phyloP scores from a whole-genome alignment of 805 yeast genomes.

The Candida easanensis region DNA sequence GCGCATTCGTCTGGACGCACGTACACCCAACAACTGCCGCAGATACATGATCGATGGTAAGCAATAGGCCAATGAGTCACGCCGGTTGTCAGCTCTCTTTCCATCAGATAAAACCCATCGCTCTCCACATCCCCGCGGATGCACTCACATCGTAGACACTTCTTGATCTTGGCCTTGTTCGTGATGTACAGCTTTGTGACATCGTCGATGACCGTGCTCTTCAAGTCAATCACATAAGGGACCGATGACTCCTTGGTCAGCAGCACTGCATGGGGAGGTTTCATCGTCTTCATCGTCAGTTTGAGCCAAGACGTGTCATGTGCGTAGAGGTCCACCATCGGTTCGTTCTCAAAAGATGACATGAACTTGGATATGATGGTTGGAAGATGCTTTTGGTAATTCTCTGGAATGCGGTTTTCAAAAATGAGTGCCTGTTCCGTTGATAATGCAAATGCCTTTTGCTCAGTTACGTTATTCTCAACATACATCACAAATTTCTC shows the following conservation, averaged over 20 bases:
- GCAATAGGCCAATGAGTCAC: slow-evolving; percentile 54
- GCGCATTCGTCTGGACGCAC: slow-evolving; percentile 19
- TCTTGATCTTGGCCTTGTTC: slow-evolving; percentile 31
- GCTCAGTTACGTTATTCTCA: slow-evolving; percentile 31
- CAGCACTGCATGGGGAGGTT: slow-evolving; percentile 32
- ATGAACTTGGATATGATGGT: slow-evolving; percentile 5
- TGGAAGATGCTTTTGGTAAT: slow-evolving; percentile 17
- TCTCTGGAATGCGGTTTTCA: slow-evolving; percentile 26
- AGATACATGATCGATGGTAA: slow-evolving; percentile 69
- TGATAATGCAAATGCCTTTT: slow-evolving; percentile 17
- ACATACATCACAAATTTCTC: slow-evolving; percentile 63
- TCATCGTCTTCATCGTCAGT: slow-evolving; percentile 28
- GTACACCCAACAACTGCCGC: slow-evolving; percentile 76
- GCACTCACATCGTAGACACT: slow-evolving; percentile 56
- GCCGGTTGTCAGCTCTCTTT: slow-evolving; percentile 22
- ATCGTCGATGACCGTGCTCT: slow-evolving; percentile 30
- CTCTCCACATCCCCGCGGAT: slow-evolving; percentile 31
- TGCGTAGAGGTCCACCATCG: slow-evolving; percentile 28
- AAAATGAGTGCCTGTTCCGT: slow-evolving; percentile 25
- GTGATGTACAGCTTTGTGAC: slow-evolving; percentile 28
- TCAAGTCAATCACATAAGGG: slow-evolving; percentile 31
- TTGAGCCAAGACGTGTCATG: slow-evolving; percentile 68
- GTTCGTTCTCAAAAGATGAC: not conserved
- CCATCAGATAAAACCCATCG: slow-evolving; percentile 29
- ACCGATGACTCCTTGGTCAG: slow-evolving; percentile 32